phyloP scores from a whole-genome alignment of 768 basidiomycete species.

The Podaxis mareebaensis region DNA sequence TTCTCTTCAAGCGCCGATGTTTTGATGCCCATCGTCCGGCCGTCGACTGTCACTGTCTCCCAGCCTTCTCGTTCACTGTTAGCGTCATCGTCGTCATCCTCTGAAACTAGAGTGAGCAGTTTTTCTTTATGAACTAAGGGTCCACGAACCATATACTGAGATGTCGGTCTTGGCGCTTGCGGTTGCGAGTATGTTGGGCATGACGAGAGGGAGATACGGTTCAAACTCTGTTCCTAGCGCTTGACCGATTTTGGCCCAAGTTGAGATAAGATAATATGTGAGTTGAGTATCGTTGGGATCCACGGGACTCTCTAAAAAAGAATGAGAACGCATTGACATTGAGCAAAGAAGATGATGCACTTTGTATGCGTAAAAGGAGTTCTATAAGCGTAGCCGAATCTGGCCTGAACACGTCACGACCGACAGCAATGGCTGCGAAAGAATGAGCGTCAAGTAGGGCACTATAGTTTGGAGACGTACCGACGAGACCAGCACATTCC shows the following conservation, averaged over 20 bases:
- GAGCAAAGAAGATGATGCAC: slow-evolving; percentile 38
- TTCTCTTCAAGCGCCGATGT: slow-evolving; percentile 86
- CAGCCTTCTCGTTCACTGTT: slow-evolving; percentile 68
- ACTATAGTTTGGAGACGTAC: slow-evolving; percentile 39
- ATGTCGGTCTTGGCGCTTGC: slow-evolving; percentile 84
- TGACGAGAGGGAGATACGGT: slow-evolving; percentile 82
- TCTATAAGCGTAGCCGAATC: slow-evolving; percentile 76
- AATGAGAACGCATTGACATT: not conserved
- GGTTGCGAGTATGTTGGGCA: slow-evolving; percentile 73
- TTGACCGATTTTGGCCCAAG: slow-evolving; percentile 89
- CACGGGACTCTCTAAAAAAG: slow-evolving; percentile 52
- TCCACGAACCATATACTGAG: slow-evolving; percentile 62
- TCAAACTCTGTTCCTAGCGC: slow-evolving; percentile 84
- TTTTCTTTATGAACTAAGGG: slow-evolving; percentile 1
- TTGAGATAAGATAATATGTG: slow-evolving; percentile 76
- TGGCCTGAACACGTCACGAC: slow-evolving; percentile 72
- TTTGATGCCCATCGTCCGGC: slow-evolving; percentile 73
- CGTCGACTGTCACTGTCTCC: slow-evolving; percentile 79
- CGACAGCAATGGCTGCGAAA: slow-evolving; percentile 77
- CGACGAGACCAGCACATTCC: slow-evolving; percentile 88
- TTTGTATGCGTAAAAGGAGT: slow-evolving; percentile 75
- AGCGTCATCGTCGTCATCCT: slow-evolving; percentile 55
- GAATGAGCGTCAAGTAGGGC: not conserved
- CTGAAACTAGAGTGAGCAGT: slow-evolving; percentile 24
- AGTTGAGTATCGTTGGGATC: slow-evolving; percentile 75